Evolutionary conservation across 2,329 filamentous ascomycete species (phyloP).

Genomic region (Nemania bipapillata): DNA sequence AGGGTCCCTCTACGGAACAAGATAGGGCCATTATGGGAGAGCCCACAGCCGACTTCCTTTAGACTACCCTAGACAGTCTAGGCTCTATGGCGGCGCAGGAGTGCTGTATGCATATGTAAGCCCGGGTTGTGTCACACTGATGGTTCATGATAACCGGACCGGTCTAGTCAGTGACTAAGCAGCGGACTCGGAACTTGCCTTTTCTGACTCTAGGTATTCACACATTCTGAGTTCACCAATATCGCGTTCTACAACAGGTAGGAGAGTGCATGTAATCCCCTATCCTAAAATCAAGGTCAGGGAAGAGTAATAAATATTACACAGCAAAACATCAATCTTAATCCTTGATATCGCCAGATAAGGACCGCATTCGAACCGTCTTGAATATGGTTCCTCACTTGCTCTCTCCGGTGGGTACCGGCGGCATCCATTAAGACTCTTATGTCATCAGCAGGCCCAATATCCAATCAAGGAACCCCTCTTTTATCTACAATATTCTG

Average conservation of each 20-base stretch:
- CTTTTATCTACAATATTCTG: no score
- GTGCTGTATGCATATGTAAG: conserved; percentile 54
- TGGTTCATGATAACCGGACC: conserved; percentile 48
- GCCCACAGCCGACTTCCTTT: background rate
- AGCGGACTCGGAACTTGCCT: background rate
- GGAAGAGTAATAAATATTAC: background rate
- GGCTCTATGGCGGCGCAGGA: background rate
- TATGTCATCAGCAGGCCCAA: no score
- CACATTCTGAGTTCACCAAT: background rate
- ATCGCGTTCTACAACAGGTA: background rate
- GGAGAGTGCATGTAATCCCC: background rate
- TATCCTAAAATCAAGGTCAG: background rate
- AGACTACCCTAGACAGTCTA: background rate
- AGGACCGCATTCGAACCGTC: no score
- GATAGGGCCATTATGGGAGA: background rate
- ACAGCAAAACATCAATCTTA: no score
- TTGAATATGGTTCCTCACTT: no score
- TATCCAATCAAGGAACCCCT: no score
- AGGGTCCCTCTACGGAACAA: background rate
- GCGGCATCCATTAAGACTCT: no score
- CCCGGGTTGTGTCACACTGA: conserved; percentile 64
- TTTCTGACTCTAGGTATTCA: background rate
- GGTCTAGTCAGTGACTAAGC: background rate
- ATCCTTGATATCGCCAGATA: no score
- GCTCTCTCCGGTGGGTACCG: no score